Evolutionary conservation across 2,329 filamentous ascomycete species (phyloP), one percentile per base, ranked within the genome.

Genomic region (Colletotrichum lindemuthianum): DNA sequence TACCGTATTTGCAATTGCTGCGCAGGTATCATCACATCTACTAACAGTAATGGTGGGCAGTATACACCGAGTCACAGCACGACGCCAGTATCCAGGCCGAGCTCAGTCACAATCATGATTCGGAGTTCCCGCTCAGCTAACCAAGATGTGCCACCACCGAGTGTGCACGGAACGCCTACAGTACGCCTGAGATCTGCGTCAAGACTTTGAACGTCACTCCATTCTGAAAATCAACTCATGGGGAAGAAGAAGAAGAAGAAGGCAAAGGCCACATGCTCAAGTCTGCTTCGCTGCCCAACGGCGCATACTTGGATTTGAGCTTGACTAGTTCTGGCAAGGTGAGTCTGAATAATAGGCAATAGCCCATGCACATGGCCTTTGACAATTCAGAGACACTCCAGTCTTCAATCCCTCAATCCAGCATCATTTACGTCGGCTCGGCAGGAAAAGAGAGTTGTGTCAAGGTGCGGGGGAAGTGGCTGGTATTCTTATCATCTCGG

Each of bases 401-500:
- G 11, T n/a, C 45, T 6, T n/a, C 16, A 6, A 9, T 68, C 2
- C 55, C 60, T 33, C 52, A 67, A 39, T 54, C 47, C 9, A 47
- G 15, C 13, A 24, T 60, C 5, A 37, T 37, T 12, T 36, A 9
- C 24, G 13, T 8, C 33, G 8, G 13, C 4, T 24, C 12, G 15
- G 6, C 3, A 6, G 10, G 6, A 12, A 59, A 24, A 15, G 57
- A 66, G 48, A 63, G 60, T 0, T 68, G 58, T 15, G 64, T 69
- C 10, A 5, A 47, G 6, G 60, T 70, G 4, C 60, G 67, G 13
- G 69, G 67, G 68, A 53, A 53, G 6, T 69, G 68, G 68, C 60
- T 70, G 3, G 49, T 59, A 1, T 64, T 70, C n/a, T 43, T 69
- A 6, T 66, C 67, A 6, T 49, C 56, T 9, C 69, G 69, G 50